These are phyloP conservation scores for Kodamaea laetipori DNA, from an alignment of 805 yeast genomes.

Conservation along the genomic window DNA sequence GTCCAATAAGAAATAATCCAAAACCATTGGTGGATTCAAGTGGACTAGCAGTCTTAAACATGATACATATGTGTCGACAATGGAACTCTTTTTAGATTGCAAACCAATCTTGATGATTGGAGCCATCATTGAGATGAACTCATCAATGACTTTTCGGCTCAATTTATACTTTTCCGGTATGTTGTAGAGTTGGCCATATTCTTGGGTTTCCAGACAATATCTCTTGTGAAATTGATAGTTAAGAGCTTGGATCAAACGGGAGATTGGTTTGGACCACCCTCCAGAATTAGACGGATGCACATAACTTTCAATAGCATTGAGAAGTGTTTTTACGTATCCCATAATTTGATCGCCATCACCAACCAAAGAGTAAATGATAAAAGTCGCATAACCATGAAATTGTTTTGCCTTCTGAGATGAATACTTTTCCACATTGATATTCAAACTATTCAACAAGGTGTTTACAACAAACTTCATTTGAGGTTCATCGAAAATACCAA, in stretches of 20 bases:
- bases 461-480: constrained; percentile 67
- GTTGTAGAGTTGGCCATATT: constrained; percentile 26
- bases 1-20: constrained; percentile 62
- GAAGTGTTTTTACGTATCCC: constrained; percentile 52
- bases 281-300: constrained; percentile 94
- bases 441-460: constrained; percentile 47
- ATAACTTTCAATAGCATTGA: constrained; percentile 76
- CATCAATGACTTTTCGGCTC: constrained; percentile 32
- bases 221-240: constrained; percentile 63
- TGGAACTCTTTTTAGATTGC: constrained; percentile 68
- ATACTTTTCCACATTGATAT: constrained; percentile 51
- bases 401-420: constrained; percentile 44
- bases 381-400: constrained; percentile 45
- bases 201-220: constrained; percentile 48
- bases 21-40: constrained; percentile 54
- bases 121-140: constrained; percentile 54
- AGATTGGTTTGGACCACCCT: constrained; percentile 74
- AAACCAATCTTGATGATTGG: constrained; percentile 67
- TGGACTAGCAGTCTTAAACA: constrained; percentile 66
- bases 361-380: constrained; percentile 62
- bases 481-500: constrained; percentile 62
- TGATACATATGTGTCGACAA: constrained; percentile 58
- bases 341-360: constrained; percentile 55
- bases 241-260: constrained; percentile 63
- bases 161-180: constrained; percentile 37